These are phyloP conservation scores for Podosphaera xanthii DNA, from an alignment of 2,329 filamentous ascomycete genomes.

Conservation along the genomic window DNA sequence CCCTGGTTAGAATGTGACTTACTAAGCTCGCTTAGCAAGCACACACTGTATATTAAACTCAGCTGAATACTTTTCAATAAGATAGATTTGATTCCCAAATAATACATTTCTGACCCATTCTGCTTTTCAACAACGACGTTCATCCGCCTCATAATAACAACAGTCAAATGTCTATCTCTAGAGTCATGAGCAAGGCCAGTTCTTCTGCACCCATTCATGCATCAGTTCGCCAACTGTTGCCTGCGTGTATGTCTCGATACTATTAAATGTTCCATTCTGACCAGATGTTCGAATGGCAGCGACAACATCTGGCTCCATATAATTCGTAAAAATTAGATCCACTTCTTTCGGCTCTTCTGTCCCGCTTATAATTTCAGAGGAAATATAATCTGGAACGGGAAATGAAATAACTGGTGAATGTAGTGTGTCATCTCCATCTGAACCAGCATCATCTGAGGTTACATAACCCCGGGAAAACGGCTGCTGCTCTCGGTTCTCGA, in stretches of 20 bases:
- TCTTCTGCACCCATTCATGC: conserved; percentile 31
- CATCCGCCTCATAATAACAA: no score
- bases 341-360: conserved; percentile 41
- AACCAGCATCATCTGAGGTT: conserved; percentile 62
- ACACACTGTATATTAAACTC: no score
- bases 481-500: conserved; percentile 13
- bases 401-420: conserved; percentile 58
- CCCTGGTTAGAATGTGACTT: no score
- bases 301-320: conserved; percentile 64
- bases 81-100: no score
- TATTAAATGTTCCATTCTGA: conserved; percentile 23
- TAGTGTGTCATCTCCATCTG: conserved; percentile 74
- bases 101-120: no score
- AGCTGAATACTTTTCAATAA: no score
- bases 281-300: conserved; percentile 43
- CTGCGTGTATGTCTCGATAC: conserved; percentile 28
- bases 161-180: no score
- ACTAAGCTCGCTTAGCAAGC: no score
- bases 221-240: conserved; percentile 32
- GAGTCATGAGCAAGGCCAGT: conserved; percentile 22
- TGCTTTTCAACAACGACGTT: no score
- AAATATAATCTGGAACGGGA: conserved; percentile 61
- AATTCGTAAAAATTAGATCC: conserved; percentile 79
- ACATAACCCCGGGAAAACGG: conserved; percentile 55
- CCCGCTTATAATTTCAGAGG: conserved; percentile 41